phyloP scores from a whole-genome alignment of 345 rosid genomes.

The Arabidopsis suecica region DNA sequence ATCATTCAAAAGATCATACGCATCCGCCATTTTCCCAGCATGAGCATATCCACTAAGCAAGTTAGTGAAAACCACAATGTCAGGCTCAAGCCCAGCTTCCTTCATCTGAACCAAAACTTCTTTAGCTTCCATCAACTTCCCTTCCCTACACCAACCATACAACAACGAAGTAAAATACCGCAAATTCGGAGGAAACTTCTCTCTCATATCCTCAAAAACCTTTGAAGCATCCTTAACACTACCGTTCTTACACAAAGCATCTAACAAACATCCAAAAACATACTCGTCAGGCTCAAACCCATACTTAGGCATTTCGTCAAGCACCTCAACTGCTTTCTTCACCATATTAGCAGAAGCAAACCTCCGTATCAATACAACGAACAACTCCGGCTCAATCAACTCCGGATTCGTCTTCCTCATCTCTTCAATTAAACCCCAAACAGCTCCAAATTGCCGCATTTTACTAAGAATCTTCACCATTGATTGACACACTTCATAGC shows the following conservation, averaged over 20 bases:
- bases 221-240: constrained; percentile 88
- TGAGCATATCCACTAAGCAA: constrained; percentile 76
- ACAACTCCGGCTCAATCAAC: constrained; percentile 72
- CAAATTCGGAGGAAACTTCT: constrained; percentile 62
- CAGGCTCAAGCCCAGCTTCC: constrained; percentile 82
- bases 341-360: constrained; percentile 93
- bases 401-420: constrained; percentile 69
- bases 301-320: constrained; percentile 92
- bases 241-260: constrained; percentile 86
- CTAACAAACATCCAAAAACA: constrained; percentile 77
- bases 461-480: constrained; percentile 79
- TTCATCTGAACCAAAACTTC: constrained; percentile 86
- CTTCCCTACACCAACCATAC: constrained; percentile 96
- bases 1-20: constrained; percentile 78
- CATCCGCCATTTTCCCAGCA: constrained; percentile 79
- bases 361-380: constrained; percentile 77
- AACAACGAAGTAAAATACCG: constrained; percentile 78
- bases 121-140: constrained; percentile 86
- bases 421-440: constrained; percentile 88
- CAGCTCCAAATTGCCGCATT: constrained; percentile 92
- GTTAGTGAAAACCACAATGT: constrained; percentile 86
- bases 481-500: constrained; percentile 76
- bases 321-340: constrained; percentile 82
- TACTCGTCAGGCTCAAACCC: constrained; percentile 82
- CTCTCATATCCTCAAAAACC: constrained; percentile 75